A percentile compares a stretch with the other conserved stretches of the same genome.
These are phyloP conservation scores for Triticum monococcum DNA, from an alignment of 176 grass and related monocot species.

Conservation along the genomic window DNA sequence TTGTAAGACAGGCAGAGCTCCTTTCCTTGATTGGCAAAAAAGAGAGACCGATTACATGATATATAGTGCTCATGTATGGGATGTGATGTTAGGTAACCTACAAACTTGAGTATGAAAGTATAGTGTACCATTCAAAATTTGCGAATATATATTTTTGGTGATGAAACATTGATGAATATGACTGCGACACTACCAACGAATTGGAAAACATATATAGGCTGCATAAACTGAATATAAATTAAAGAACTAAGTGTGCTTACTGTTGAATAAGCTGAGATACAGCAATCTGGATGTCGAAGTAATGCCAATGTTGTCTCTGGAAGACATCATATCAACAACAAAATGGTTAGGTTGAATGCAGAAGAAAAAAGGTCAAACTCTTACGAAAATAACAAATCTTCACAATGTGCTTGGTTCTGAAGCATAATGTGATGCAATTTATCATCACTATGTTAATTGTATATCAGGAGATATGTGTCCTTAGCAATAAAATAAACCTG, in stretches of 20 bases:
- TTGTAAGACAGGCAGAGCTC: not conserved
- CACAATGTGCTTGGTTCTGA: not conserved
- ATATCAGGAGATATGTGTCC: not conserved
- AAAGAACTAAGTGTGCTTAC: constrained; percentile 45
- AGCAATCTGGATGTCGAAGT: constrained; percentile 97
- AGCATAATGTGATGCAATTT: not conserved
- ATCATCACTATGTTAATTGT: not conserved
- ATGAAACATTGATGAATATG: not conserved
- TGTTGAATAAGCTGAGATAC: constrained; percentile 93
- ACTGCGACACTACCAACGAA: not conserved
- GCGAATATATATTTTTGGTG: not conserved
- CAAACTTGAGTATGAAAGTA: not conserved
- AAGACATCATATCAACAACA: constrained; percentile 27
- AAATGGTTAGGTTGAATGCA: not conserved
- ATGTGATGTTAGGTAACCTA: not conserved
- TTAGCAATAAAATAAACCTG: not conserved
- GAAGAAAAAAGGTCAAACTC: not conserved
- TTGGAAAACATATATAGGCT: not conserved
- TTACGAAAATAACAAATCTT: not conserved
- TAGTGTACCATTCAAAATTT: not conserved
- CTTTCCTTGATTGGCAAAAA: not conserved
- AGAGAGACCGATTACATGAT: not conserved
- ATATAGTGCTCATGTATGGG: not conserved
- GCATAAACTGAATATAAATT: constrained; percentile 16
- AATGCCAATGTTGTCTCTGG: constrained; percentile 93